Base-by-base conservation (phyloP, 1,284 basidiomycete species). In the Cerrena zonata region DNA sequence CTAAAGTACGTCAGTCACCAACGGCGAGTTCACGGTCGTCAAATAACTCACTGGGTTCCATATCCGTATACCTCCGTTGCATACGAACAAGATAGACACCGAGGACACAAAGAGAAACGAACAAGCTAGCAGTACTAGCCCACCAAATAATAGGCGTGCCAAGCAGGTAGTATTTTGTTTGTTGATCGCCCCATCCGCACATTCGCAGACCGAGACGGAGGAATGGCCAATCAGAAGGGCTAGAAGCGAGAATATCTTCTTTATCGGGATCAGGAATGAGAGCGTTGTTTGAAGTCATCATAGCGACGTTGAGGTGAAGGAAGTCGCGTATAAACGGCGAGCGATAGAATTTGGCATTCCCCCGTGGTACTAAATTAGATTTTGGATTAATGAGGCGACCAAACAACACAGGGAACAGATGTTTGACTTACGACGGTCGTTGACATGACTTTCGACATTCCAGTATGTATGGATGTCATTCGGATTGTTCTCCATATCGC, bases 261-360 rank as follows among this genome's bases (percentile, higher is more conserved):
- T 99, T 99, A 75, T 99, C 95, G 0, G 94, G 91, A 62, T 99
- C 94, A 0, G 95, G 95, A 41, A 98, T 73, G 49, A 99, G 84
- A 0, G 96, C 94, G 66, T 99, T 99, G 76, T 99, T 99, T 3
- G 94, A 96, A 0, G 94, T 97, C 92, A 96, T 95, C 96, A 99
- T 99, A 13, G 94, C 95, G 13, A 99, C 91, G 63, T 99, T 99
- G 52, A 99, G 82, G 68, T 99, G 95, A 83, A 93, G 94, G 70
- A 99, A 98, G 71, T 99, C 95, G 50, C 89, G 86, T 50, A 97
- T 73, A 79, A 99, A 99, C 0, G 94, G 89, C 2, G 95, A 96
- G 40, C 74, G 78, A 74, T 95, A 96, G 53, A 87, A 80, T 63
- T 90, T 91, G 48, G 78, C 77, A 50, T 95, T 78, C 2, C 90